Percentiles rank a stretch among this genome's conserved stretches.
These are phyloP conservation scores for Microbotryum lychnidis-dioicae DNA, from an alignment of 1,284 basidiomycete species.

Conservation along the genomic window DNA sequence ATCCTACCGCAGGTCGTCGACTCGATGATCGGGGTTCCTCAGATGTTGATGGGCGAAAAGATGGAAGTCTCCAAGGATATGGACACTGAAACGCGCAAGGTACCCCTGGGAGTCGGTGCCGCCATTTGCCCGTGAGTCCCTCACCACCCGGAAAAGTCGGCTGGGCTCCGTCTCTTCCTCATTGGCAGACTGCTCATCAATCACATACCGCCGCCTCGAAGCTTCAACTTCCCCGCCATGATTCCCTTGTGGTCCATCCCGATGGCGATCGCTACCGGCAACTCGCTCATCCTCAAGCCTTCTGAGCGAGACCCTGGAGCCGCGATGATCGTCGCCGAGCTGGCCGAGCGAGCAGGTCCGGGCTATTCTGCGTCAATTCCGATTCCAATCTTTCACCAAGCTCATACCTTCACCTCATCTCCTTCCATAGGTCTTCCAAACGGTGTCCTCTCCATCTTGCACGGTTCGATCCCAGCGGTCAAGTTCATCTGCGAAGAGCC, in stretches of 20 bases:
- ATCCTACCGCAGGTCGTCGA: constrained; percentile 69
- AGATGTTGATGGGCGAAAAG: constrained; percentile 77
- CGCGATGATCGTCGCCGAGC: constrained; percentile 92
- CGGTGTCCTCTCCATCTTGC: constrained; percentile 50
- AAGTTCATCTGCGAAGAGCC: constrained; percentile 92
- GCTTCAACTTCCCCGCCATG: constrained; percentile 55
- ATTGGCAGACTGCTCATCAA: not conserved
- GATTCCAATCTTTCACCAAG: not conserved
- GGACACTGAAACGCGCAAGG: constrained; percentile 79
- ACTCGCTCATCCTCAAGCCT: constrained; percentile 89
- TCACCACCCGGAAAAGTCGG: not conserved
- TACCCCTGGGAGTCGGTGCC: constrained; percentile 57
- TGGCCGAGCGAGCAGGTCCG: constrained; percentile 69
- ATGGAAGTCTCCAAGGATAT: constrained; percentile 94
- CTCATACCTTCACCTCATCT: not conserved
- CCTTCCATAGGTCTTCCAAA: constrained; percentile 35
- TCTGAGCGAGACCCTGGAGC: constrained; percentile 95
- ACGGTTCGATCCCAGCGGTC: constrained; percentile 80
- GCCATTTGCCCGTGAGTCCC: constrained; percentile 52
- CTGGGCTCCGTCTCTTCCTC: not conserved
- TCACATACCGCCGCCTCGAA: not conserved
- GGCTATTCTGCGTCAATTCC: not conserved
- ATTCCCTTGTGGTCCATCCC: constrained; percentile 95
- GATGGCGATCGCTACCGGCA: constrained; percentile 75
- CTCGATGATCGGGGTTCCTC: constrained; percentile 72